phyloP scores from a whole-genome alignment of 495 filamentous ascomycete species.

The Daldinia decipiens region DNA sequence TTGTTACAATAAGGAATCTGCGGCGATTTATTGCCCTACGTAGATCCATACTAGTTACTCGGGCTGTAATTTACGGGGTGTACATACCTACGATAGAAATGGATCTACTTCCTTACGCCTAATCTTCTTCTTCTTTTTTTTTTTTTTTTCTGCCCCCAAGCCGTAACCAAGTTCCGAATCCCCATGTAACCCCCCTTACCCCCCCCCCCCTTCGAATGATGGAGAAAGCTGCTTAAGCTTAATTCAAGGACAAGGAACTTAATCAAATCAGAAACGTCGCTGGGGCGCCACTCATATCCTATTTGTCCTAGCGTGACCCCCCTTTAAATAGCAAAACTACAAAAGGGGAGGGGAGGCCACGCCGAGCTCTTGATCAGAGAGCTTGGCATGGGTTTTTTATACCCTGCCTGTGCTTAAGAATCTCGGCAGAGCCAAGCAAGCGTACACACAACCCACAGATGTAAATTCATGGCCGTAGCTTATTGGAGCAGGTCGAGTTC shows the following conservation, averaged over 20 bases:
- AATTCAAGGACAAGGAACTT: conserved; percentile 44
- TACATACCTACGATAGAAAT: conserved; percentile 33
- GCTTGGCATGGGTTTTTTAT: conserved; percentile 28
- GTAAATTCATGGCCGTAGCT: conserved; percentile 21
- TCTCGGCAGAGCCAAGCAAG: conserved; percentile 44
- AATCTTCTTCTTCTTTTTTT: conserved; percentile 2
- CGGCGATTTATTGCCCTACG: neutral
- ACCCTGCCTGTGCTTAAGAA: conserved; percentile 29
- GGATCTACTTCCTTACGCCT: conserved; percentile 18
- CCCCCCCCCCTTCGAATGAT: conserved; percentile 40
- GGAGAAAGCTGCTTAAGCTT: conserved; percentile 45
- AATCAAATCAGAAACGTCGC: conserved; percentile 41
- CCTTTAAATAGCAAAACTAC: conserved; percentile 30
- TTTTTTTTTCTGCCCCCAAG: conserved; percentile 27
- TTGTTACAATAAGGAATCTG: conserved; percentile 10
- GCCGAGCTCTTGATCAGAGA: conserved; percentile 35
- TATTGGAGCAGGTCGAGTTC: conserved; percentile 26
- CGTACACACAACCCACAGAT: conserved; percentile 19
- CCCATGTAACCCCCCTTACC: conserved; percentile 33
- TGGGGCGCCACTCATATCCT: conserved; percentile 28
- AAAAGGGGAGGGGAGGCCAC: conserved; percentile 24
- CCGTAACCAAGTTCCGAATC: conserved; percentile 36
- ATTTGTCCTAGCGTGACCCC: conserved; percentile 32
- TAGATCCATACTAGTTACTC: conserved; percentile 6
- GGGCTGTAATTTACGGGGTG: conserved; percentile 15